phyloP scores from a whole-genome alignment of 257 asterid genomes.

The Craterostigma plantagineum region DNA sequence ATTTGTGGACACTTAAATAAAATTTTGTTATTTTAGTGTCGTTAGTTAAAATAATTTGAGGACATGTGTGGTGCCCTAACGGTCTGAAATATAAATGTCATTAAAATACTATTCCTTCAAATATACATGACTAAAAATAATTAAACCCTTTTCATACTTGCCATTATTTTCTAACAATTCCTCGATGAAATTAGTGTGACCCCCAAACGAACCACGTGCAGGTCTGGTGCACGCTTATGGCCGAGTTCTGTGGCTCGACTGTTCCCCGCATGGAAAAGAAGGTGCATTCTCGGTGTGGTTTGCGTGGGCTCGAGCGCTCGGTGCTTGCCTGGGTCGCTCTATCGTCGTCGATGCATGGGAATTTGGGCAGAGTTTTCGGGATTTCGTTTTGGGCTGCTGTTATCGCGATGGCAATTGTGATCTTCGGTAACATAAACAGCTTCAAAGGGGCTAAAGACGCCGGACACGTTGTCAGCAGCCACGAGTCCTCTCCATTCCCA shows the following conservation, averaged over 20 bases:
- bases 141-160: not conserved
- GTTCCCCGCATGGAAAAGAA: conserved; percentile 82
- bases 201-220: not conserved
- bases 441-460: conserved; percentile 76
- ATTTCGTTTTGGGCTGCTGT: conserved; percentile 38
- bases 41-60: too few relatives aligned
- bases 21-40: too few relatives aligned
- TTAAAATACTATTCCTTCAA: too few relatives aligned
- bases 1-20: too few relatives aligned
- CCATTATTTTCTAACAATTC: not conserved
- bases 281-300: conserved; percentile 82
- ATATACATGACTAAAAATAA: too few relatives aligned
- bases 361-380: conserved; percentile 45
- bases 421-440: conserved; percentile 69
- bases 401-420: conserved; percentile 34
- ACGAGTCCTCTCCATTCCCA: conserved; percentile 30
- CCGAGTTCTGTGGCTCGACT: conserved; percentile 60
- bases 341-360: conserved; percentile 41
- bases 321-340: conserved; percentile 59
- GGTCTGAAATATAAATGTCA: too few relatives aligned
- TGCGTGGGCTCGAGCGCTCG: conserved; percentile 56
- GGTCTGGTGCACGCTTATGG: conserved; percentile 74
- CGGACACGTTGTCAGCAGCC: conserved; percentile 37
- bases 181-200: too few relatives aligned
- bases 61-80: too few relatives aligned